Base-by-base conservation (phyloP, 164 flowering plant species). In the Berberis thunbergii region DNA sequence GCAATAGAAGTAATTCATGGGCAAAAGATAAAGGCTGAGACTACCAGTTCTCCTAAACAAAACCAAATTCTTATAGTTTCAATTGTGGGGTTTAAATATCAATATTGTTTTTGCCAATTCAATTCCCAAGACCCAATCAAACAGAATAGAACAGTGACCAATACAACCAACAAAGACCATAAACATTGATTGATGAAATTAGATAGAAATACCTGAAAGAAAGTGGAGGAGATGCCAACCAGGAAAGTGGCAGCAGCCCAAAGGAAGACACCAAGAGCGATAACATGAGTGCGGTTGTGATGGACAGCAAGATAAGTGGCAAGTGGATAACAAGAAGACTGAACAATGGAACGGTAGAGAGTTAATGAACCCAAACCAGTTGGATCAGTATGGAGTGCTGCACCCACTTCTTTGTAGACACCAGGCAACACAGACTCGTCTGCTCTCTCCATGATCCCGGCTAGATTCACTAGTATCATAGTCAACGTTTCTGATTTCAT, bases 241-340 rank as follows among this genome's bases (percentile, higher is more conserved):
- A 91, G 87, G 73, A 91, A 88, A 41, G 97, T 91, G 45, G 97
- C 94, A 13, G 86, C 84, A 11, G 98, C 85, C 98, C 98, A 91
- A 13, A 89, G 84, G 54, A 91, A 80, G 4, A 96, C 90, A 2
- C 92, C 96, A 41, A 80, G 80, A n/a, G 98, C 87, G 7, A 89
- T 89, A 52, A 86, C 87, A 50, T 84, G 92, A 55, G 92, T 79
- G 4, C 98, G 86, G 67, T 87, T 79, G 68, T 86, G 81, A 11
- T 83, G 83, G 11, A 72, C 68, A n/a, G 97, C 78, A 7, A 91
- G 69, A 71, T 84, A 91, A 44, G 79, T 82, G 38, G 97, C 97
- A 3, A 88, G 54, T 0, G 96, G 96, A 71, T 84, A 88, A 54
- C 93, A 91, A 13, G 80, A 40, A 1, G 96, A 68, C 74, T 91